A percentile compares a stretch with the other conserved stretches of the same genome.
These are phyloP conservation scores for Chlamydomonas sphaeroides DNA, from an alignment of 139 green algal genomes.

Conservation along the genomic window DNA sequence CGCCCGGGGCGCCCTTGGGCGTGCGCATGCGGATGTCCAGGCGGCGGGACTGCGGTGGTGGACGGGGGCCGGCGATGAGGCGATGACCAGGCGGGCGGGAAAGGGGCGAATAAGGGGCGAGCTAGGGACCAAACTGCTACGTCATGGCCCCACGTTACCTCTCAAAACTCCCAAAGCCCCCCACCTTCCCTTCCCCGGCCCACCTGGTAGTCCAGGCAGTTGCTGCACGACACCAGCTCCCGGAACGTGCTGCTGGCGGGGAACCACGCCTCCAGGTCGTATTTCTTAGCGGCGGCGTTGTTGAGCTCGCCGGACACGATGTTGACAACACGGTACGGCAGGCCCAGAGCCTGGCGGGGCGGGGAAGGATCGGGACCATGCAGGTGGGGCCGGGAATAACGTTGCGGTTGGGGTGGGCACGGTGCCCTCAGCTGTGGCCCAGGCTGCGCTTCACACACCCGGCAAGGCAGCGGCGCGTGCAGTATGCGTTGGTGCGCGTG, in stretches of 20 bases:
- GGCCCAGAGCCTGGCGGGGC: slow-evolving; percentile 59
- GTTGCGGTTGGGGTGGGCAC: no score
- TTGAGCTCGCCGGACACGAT: slow-evolving; percentile 99
- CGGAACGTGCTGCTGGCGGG: slow-evolving; percentile 89
- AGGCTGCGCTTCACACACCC: no score
- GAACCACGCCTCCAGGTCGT: slow-evolving; percentile 99
- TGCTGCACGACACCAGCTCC: slow-evolving; percentile 98
- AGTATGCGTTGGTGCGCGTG: no score
- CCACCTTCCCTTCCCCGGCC: background rate
- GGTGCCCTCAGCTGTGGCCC: no score
- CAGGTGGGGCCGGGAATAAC: no score
- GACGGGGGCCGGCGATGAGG: no score
- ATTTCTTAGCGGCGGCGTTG: slow-evolving; percentile 99
- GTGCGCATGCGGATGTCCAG: slow-evolving; percentile 82
- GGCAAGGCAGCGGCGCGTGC: no score
- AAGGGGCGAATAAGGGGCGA: no score
- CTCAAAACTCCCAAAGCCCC: no score
- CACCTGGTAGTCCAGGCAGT: slow-evolving; percentile 97
- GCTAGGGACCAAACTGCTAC: background rate
- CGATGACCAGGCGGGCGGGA: background rate
- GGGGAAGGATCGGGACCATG: background rate
- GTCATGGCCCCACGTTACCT: no score
- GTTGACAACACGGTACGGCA: slow-evolving; percentile 97
- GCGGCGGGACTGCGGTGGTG: slow-evolving; percentile 72
- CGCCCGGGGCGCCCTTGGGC: slow-evolving; percentile 63